These are phyloP conservation scores for Bertia moriformis DNA, from an alignment of 2,329 filamentous ascomycete species.

Conservation along the genomic window DNA sequence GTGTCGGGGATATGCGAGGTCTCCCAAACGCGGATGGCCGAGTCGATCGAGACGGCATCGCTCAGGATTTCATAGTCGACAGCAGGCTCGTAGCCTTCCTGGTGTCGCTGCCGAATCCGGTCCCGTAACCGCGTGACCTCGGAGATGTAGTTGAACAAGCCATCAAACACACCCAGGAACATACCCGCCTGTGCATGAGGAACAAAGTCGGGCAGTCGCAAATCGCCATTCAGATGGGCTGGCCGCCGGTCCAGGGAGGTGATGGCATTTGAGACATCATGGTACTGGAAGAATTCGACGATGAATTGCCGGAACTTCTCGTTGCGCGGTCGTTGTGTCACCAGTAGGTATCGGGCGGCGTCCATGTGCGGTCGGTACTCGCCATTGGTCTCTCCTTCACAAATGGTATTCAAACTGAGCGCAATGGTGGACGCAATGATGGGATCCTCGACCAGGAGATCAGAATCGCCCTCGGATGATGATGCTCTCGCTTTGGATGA, in stretches of 20 bases:
- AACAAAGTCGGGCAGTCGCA: conserved; percentile 19
- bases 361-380: conserved; percentile 43
- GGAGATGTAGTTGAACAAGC: conserved; percentile 43
- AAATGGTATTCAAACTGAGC: conserved; percentile 44
- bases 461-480: background rate
- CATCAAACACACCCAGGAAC: conserved; percentile 43
- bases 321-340: conserved; percentile 31
- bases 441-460: conserved; percentile 33
- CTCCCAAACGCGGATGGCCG: conserved; percentile 38
- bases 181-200: background rate
- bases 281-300: conserved; percentile 47
- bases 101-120: conserved; percentile 32
- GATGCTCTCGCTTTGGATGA: conserved; percentile 8
- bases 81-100: conserved; percentile 28
- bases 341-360: conserved; percentile 35
- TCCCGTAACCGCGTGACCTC: conserved; percentile 41
- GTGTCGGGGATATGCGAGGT: conserved; percentile 12
- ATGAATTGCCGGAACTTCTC: conserved; percentile 41
- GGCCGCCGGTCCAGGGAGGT: conserved; percentile 36
- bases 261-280: conserved; percentile 42
- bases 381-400: conserved; percentile 39
- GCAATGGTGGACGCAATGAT: conserved; percentile 45
- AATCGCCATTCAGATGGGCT: conserved; percentile 33
- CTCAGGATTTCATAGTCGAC: conserved; percentile 39
- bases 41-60: conserved; percentile 40